Base-by-base conservation (phyloP, 2,329 filamentous ascomycete genomes). In the Xylariaceae sp. region DNA sequence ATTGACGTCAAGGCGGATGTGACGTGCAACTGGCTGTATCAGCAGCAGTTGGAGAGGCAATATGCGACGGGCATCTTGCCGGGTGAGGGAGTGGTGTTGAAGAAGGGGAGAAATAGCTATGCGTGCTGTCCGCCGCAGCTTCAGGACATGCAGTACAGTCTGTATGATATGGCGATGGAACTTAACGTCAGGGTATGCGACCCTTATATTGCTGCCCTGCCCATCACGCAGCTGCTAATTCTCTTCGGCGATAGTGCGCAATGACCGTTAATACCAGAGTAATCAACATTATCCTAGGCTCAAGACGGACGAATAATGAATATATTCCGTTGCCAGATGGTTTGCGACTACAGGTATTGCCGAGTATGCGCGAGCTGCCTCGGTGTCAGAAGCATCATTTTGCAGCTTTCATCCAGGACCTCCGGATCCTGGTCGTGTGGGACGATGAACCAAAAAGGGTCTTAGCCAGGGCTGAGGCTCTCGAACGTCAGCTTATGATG, bases 231-330 rank as follows among this genome's bases (percentile, higher is more conserved):
- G 13, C n/a, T 17, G 30, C 63, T 68, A 51, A 70, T 37, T n/a
- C 11, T 17, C n/a, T 42, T 11, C 35, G 30, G 30, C n/a, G 53
- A 23, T 51, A 87, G 82, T 84, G 80, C 66, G 85, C 85, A 54
- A 86, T 88, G 80, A 89, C 86, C 2, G 78, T 88, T 63, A 86
- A 83, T 68, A 88, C 85, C 2, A 77, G 80, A 60, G 80, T 88
- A 47, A 85, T 88, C 67, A 81, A 82, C 64, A 77, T 85, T 34
- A 80, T 88, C 62, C 74, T 88, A 5, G 68, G 68, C 49, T 71
- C 73, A 34, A 67, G 71, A 2, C 74, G 79, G 58, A 73, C 77
- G 53, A 78, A 75, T 51, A 74, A 78, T 18, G 74, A 81, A 13
- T 85, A 81, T 64, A 82, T 88, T 8, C 83, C 86, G 8, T 74